Conservation (phyloP, 164 flowering plant species). For the Paratinospora sagittata region DNA sequence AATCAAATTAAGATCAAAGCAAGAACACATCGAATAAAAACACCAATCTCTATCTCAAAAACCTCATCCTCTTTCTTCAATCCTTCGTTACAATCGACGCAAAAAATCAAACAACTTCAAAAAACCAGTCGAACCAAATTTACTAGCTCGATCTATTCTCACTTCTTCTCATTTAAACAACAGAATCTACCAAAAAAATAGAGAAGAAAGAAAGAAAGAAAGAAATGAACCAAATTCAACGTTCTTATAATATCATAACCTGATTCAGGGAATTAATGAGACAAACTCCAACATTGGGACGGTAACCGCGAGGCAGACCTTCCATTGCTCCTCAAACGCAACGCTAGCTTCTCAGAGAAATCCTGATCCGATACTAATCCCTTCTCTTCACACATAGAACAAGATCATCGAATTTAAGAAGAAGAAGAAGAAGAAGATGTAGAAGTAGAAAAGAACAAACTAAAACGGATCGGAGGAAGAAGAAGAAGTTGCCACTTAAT, state of each 20-base stretch:
- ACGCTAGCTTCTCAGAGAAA: no score
- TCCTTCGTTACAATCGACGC: no score
- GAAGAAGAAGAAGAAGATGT: no score
- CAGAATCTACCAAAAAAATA: background rate
- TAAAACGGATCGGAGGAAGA: background rate
- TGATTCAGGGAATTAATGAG: conserved; percentile 69
- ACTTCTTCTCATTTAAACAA: background rate
- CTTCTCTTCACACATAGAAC: background rate
- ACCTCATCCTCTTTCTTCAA: no score
- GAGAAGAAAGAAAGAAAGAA: background rate
- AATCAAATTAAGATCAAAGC: no score
- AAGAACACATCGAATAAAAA: no score
- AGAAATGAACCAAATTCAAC: background rate
- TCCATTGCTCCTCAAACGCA: conserved; percentile 46
- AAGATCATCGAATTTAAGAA: no score
- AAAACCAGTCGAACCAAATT: no score
- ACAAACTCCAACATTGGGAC: conserved; percentile 90
- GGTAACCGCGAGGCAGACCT: conserved; percentile 75
- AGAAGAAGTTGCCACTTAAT: no score
- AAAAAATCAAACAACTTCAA: no score
- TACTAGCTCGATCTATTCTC: no score
- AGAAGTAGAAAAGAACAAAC: background rate
- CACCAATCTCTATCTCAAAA: no score
- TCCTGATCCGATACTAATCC: background rate
- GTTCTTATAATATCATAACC: conserved; percentile 31